These are phyloP conservation scores for Alternaria dauci DNA, from an alignment of 2,329 filamentous ascomycete species.

Conservation along the genomic window DNA sequence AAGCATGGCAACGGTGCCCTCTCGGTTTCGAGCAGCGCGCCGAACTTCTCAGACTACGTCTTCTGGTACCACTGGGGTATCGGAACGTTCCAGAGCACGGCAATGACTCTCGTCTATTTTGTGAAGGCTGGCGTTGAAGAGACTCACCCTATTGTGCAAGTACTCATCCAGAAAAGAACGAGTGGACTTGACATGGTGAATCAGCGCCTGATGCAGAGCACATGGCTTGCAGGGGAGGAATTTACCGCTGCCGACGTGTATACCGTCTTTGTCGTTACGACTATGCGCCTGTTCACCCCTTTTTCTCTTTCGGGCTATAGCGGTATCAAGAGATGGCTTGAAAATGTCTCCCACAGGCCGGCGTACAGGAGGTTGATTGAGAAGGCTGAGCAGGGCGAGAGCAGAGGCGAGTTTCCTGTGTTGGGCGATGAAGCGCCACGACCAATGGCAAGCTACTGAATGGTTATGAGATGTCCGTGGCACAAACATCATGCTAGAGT, in stretches of 20 bases:
- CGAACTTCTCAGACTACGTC: slow-evolving; percentile 64
- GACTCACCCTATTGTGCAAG: not conserved
- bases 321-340: not conserved
- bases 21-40: slow-evolving; percentile 36
- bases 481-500: no score
- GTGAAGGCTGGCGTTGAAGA: slow-evolving; percentile 2
- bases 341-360: not conserved
- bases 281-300: slow-evolving; percentile 56
- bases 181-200: not conserved
- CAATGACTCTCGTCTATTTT: slow-evolving; percentile 43
- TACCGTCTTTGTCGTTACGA: slow-evolving; percentile 67
- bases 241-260: slow-evolving; percentile 72
- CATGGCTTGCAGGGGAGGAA: slow-evolving; percentile 66
- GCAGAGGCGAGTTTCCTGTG: not conserved
- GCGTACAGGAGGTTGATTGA: not conserved
- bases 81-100: slow-evolving; percentile 48
- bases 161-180: not conserved
- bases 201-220: slow-evolving; percentile 54
- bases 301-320: not conserved
- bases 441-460: not conserved
- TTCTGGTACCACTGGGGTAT: slow-evolving; percentile 68
- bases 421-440: not conserved
- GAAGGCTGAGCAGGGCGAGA: not conserved
- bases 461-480: not conserved
- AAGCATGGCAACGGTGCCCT: slow-evolving; percentile 58